Evolutionary conservation across 257 asterid species (phyloP).

Genomic region (Rehmannia glutinosa): DNA sequence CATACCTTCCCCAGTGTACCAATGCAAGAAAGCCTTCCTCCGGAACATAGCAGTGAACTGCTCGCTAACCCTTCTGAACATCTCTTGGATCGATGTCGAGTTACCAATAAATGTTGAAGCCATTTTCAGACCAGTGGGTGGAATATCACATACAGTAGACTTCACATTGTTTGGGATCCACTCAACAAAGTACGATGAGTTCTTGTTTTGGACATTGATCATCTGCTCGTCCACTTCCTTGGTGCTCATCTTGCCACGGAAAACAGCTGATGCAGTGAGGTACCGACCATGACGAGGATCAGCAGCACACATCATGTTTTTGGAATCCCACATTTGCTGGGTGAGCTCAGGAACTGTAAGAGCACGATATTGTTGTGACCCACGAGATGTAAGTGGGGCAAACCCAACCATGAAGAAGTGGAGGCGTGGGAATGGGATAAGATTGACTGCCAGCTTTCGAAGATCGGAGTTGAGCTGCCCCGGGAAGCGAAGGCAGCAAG

Average conservation of each 20-base stretch:
- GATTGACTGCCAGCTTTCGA: background rate
- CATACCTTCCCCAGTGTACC: background rate
- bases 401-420: background rate
- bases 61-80: background rate
- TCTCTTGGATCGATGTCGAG: background rate
- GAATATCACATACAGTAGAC: background rate
- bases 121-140: background rate
- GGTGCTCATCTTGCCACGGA: background rate
- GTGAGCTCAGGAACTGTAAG: background rate
- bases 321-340: background rate
- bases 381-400: background rate
- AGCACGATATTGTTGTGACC: background rate
- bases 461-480: constrained; percentile 37
- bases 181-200: background rate
- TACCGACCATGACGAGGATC: background rate
- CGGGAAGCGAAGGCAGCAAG: constrained; percentile 52
- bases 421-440: background rate
- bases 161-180: background rate
- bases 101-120: background rate
- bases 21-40: background rate
- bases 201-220: background rate
- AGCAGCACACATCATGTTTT: background rate
- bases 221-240: background rate
- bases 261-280: background rate
- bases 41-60: background rate